Base-by-base conservation (phyloP, 1,139 yeast genomes). In the Suhomyces bokatorum region DNA sequence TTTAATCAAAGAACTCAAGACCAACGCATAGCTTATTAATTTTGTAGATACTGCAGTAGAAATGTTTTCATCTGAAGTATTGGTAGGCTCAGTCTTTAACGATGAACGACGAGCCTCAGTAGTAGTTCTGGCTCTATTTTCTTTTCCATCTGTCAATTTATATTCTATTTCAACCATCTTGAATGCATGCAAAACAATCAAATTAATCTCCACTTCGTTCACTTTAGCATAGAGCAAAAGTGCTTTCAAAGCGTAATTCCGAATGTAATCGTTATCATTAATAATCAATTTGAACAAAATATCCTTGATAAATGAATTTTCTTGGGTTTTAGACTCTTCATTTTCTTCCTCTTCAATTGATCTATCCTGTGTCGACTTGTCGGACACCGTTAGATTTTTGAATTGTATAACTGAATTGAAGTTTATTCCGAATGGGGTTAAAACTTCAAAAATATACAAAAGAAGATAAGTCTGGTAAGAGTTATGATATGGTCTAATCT, bases 361-460 rank as follows among this genome's bases (percentile, higher is more conserved):
- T 41, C 39, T 20, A 40, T 63, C 67, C n/a, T 54, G 61, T 16
- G 47, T 50, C 14, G 54, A 46, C 40, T 37, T 26, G 37, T 45
- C 45, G n/a, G 50, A 43, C 6, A 42, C 44, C 9, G 40, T 17
- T 14, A 47, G 51, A 27, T 32, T 37, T 43, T 34, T 47, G 32
- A 42, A 45, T 35, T 53, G 59, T 2, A 46, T 52, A n/a, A 59
- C 53, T 0, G 70, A 54, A 39, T 63, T 60, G 44, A 70, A 70
- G 43, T 63, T 67, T 12, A 69, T 57, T 1, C 77, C 77, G 51
- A 61, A 69, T 0, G 78, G 77, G 26, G 72, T 51, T 13, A 73
- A 56, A 32, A 56, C 49, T 38, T 69, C 69, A 31, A 70, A 60
- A 1, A 70, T 60, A 16, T 55, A 53, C 39, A 73, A 58, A 9